Percentiles rank a stretch among this genome's conserved stretches.
These are phyloP conservation scores for Chara braunii DNA, from an alignment of 139 green algal genomes.

Conservation along the genomic window DNA sequence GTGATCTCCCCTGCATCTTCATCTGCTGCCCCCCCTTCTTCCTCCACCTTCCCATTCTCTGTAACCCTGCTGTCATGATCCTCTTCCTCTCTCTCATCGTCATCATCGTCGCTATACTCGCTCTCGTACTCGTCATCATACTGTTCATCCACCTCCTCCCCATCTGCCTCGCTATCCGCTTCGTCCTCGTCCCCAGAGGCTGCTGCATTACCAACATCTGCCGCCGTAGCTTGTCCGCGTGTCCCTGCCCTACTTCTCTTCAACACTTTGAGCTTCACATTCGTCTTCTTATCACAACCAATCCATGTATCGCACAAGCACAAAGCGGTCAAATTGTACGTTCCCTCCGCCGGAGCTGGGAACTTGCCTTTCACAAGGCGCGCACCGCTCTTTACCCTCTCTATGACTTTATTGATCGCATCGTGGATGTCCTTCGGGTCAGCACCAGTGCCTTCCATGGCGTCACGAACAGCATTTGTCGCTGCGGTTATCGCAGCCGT, in stretches of 20 bases:
- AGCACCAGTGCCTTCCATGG: constrained; percentile 15
- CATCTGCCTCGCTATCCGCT: constrained; percentile 11
- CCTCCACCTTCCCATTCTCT: constrained; percentile 7
- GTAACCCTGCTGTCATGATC: not conserved
- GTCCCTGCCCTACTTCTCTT: constrained; percentile 34
- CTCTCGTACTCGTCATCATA: constrained; percentile 33
- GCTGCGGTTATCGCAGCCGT: not conserved
- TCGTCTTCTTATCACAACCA: constrained; percentile 59
- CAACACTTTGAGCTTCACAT: constrained; percentile 51
- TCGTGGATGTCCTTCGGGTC: constrained; percentile 8
- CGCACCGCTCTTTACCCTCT: constrained; percentile 7
- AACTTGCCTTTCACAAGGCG: constrained; percentile 30
- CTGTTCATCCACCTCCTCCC: constrained; percentile 23
- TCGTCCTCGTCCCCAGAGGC: constrained; percentile 9
- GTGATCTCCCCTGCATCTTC: not conserved
- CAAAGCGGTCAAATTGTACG: constrained; percentile 16
- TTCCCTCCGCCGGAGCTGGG: constrained; percentile 15
- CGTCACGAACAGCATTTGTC: constrained; percentile 2
- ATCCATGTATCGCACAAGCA: constrained; percentile 76
- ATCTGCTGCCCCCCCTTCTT: not conserved
- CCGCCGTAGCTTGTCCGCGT: not conserved
- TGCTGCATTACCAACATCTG: not conserved
- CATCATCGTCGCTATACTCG: constrained; percentile 35
- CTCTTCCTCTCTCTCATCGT: constrained; percentile 10
- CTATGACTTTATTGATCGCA: constrained; percentile 7